Evolutionary conservation across 2,329 filamentous ascomycete species (phyloP), one percentile per base, ranked within the genome.

Genomic region (Rhinocladiella mackenziei): DNA sequence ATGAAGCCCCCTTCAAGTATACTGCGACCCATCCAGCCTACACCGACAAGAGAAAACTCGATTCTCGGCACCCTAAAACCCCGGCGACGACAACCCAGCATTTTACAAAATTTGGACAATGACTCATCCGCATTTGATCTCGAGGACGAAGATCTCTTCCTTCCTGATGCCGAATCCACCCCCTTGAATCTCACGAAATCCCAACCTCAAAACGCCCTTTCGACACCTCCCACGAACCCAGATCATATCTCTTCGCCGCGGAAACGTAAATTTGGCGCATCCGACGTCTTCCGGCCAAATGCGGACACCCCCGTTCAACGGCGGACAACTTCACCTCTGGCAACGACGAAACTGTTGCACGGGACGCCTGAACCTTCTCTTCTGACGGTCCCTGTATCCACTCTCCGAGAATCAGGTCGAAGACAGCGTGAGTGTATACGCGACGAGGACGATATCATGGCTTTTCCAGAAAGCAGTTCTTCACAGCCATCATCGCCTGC

Each of bases 81-180:
- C 17, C 39, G 55, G 20, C 39, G 53, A 36, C 43, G 55, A 43
- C 55, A 57, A 43, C 48, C 45, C 40, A 57, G 55, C 39, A 53
- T 57, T 32, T 45, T 57, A 35, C 55, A 50, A 34, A 26, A 48
- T 33, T 20, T 51, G 25, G 49, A 45, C 32, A 42, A 51, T 14
- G 50, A 56, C 20, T 54, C 48, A 14, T 55, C 51, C 9, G 50
- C 39, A 9, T 43, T 57, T n/a, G 51, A 53, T 37, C 38, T 43
- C n/a, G 51, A 48, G 11, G 50, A 55, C 30, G 54, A 54, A 33
- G 52, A 50, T 4, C 33, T 50, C 29, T 54, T 55, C 18, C 30
- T 57, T 15, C 55, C 55, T 15, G 54, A 57, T 13, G 54, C 45
- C 13, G 51, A 54, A 32, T 56, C 53, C 9, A 54, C 55, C 14